Percentiles rank a stretch among this genome's conserved stretches.
Evolutionary conservation across 2,329 filamentous ascomycete species (phyloP).

Genomic region (Colletotrichum spaethianum): DNA sequence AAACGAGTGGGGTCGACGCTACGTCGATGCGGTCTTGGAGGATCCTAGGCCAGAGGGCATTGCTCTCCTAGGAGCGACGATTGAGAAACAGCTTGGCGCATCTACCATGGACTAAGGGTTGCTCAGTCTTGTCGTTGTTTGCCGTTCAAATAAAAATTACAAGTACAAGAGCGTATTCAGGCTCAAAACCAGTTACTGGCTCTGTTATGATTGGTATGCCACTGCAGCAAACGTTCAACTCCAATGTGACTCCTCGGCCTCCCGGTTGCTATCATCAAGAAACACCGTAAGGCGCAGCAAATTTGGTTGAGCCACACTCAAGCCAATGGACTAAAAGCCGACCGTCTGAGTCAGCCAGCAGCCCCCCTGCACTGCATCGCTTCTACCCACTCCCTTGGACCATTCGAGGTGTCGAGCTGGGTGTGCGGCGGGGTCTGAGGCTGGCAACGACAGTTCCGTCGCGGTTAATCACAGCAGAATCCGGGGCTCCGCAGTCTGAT

Average conservation of each 20-base stretch:
- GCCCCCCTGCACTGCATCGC: not conserved
- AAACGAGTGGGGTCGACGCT: not conserved
- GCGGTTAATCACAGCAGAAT: conserved; percentile 3
- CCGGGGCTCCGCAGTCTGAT: conserved; percentile 22
- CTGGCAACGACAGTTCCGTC: not conserved
- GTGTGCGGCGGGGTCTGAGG: conserved; percentile 5
- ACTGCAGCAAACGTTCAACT: not conserved
- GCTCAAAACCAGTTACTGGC: not conserved
- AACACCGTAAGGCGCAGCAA: not conserved
- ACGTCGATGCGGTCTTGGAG: not conserved
- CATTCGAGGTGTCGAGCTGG: not conserved
- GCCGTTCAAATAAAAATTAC: conserved; percentile 19
- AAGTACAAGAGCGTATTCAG: conserved; percentile 5
- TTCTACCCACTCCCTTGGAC: not conserved
- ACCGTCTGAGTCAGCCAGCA: not conserved
- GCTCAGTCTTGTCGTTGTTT: not conserved
- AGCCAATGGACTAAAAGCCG: not conserved
- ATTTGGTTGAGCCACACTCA: not conserved
- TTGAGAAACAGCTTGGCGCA: not conserved
- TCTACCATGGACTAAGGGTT: not conserved
- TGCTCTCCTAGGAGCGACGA: not conserved
- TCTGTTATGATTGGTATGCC: not conserved
- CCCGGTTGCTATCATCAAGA: not conserved
- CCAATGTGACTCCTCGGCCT: not conserved
- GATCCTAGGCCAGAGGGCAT: not conserved